Percentiles rank a stretch among this genome's conserved stretches.
These are phyloP conservation scores for Tetrahymena thermophila DNA, from an alignment of 73 alveolate genomes.

Conservation along the genomic window DNA sequence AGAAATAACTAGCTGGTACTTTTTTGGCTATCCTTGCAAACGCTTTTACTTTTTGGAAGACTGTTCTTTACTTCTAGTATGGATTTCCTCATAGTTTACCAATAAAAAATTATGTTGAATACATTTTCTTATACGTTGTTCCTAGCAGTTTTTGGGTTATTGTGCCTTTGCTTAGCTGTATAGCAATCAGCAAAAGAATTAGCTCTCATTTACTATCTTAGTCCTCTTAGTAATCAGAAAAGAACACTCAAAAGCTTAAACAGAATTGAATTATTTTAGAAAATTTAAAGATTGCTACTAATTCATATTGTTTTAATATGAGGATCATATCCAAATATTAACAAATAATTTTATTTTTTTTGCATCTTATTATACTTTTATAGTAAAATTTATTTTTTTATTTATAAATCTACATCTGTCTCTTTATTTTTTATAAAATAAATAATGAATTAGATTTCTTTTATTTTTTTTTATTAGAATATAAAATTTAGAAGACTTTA, in stretches of 20 bases:
- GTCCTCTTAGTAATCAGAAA: background rate
- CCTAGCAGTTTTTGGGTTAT: background rate
- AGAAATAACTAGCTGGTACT: background rate
- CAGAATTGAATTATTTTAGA: background rate
- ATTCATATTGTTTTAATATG: too few relatives aligned
- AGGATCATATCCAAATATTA: too few relatives aligned
- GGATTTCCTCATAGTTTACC: background rate
- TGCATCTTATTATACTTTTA: too few relatives aligned
- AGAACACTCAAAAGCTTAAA: background rate
- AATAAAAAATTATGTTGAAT: background rate
- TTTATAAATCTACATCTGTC: too few relatives aligned
- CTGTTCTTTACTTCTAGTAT: background rate
- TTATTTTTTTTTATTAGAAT: too few relatives aligned
- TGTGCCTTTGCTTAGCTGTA: background rate
- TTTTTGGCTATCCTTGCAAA: background rate
- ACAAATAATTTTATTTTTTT: too few relatives aligned
- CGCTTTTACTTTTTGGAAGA: background rate
- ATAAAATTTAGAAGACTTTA: too few relatives aligned
- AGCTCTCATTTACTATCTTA: background rate
- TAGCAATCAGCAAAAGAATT: background rate
- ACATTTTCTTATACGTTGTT: background rate
- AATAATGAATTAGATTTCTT: too few relatives aligned
- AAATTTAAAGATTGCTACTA: too few relatives aligned
- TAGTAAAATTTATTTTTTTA: too few relatives aligned
- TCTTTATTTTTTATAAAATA: too few relatives aligned